Percentiles rank a stretch among this genome's conserved stretches.
These are phyloP conservation scores for Cryptomeria japonica DNA, from an alignment of 75 land plant genomes.

Conservation along the genomic window DNA sequence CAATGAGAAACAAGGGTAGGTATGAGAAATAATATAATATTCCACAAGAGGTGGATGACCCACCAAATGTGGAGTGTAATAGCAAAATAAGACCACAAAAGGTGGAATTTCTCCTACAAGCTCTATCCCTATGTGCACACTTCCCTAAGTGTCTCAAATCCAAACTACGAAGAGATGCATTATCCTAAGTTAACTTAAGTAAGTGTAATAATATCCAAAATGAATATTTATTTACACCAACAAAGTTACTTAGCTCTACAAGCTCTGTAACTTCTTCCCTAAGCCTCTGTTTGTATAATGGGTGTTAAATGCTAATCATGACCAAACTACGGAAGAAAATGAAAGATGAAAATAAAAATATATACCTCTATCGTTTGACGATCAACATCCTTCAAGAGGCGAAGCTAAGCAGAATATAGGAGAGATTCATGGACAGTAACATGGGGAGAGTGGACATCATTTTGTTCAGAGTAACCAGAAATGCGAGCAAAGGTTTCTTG, in stretches of 20 bases:
- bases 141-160: too few species aligned
- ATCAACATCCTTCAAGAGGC: slow-evolving; percentile 12
- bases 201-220: too few species aligned
- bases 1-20: too few species aligned
- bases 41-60: too few species aligned
- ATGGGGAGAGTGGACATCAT: slow-evolving; percentile 23
- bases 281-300: slow-evolving; percentile 13
- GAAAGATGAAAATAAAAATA: background rate
- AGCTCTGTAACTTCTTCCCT: slow-evolving; percentile 26
- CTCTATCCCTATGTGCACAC: too few species aligned
- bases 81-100: too few species aligned
- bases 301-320: background rate
- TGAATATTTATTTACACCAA: too few species aligned
- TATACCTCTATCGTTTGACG: slow-evolving; percentile 13
- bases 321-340: background rate
- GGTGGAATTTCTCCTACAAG: too few species aligned
- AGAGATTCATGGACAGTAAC: slow-evolving; percentile 25
- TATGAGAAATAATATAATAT: too few species aligned
- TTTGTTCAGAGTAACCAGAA: slow-evolving; percentile 26
- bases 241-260: slow-evolving; percentile 19
- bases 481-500: slow-evolving; percentile 30
- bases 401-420: slow-evolving; percentile 26
- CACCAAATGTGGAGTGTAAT: too few species aligned
- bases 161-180: too few species aligned
- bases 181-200: too few species aligned